These are phyloP conservation scores for Rhexocercosporidium sp. DNA, from an alignment of 2,329 filamentous ascomycete genomes.

Conservation along the genomic window DNA sequence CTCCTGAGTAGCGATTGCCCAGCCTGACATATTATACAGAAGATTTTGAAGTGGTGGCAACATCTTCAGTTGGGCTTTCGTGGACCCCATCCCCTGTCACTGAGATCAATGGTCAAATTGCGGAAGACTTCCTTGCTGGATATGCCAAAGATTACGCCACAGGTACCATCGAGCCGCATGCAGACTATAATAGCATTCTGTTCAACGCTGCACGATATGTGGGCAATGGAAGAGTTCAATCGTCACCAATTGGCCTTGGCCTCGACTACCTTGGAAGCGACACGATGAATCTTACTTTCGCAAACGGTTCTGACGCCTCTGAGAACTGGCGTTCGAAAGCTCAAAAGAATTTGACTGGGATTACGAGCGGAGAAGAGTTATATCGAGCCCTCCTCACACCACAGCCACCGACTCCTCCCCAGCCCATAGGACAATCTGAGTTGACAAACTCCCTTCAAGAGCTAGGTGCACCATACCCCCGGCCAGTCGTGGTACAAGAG, in stretches of 20 bases:
- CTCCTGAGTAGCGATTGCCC: no score
- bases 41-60: slow-evolving; percentile 16
- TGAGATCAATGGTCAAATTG: slow-evolving; percentile 59
- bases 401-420: neutral
- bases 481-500: slow-evolving; percentile 20
- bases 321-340: slow-evolving; percentile 40
- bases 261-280: slow-evolving; percentile 41
- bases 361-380: slow-evolving; percentile 26
- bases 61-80: neutral
- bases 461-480: slow-evolving; percentile 24
- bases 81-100: slow-evolving; percentile 51
- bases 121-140: slow-evolving; percentile 51
- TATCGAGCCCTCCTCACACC: slow-evolving; percentile 23
- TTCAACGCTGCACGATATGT: slow-evolving; percentile 27
- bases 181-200: slow-evolving; percentile 47
- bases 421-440: neutral
- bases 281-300: slow-evolving; percentile 42
- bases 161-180: slow-evolving; percentile 40
- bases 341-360: slow-evolving; percentile 29
- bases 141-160: slow-evolving; percentile 42
- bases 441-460: neutral
- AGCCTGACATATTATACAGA: slow-evolving; percentile 10
- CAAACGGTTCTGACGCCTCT: slow-evolving; percentile 43
- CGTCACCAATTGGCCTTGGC: slow-evolving; percentile 32
- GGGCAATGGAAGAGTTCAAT: slow-evolving; percentile 23